These are phyloP conservation scores for Leccinellum rugosiceps DNA, from an alignment of 768 basidiomycete species.

Conservation along the genomic window DNA sequence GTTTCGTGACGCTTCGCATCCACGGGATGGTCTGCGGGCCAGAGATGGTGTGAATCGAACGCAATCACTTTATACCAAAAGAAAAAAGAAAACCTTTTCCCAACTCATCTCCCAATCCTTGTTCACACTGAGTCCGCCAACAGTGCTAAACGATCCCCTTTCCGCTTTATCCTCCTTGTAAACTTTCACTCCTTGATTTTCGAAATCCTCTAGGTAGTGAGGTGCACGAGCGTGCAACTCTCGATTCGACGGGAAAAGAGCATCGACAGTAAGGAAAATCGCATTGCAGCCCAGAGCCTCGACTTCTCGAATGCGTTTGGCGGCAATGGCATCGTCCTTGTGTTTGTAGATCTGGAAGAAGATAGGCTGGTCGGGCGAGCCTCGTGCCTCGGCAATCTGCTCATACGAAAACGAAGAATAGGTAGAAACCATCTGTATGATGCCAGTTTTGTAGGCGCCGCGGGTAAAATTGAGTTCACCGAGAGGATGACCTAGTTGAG, in stretches of 20 bases:
- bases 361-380: constrained; percentile 53
- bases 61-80: neutral
- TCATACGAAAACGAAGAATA: constrained; percentile 68
- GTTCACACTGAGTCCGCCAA: constrained; percentile 64
- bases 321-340: constrained; percentile 60
- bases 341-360: constrained; percentile 91
- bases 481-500: constrained; percentile 82
- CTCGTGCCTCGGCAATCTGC: constrained; percentile 56
- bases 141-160: constrained; percentile 52
- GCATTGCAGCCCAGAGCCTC: constrained; percentile 77
- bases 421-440: constrained; percentile 84
- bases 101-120: constrained; percentile 78
- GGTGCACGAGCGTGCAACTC: constrained; percentile 68
- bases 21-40: constrained; percentile 65
- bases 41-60: neutral
- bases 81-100: constrained; percentile 47
- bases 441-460: constrained; percentile 59
- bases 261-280: constrained; percentile 90
- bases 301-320: constrained; percentile 65
- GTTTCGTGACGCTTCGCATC: constrained; percentile 60
- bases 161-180: constrained; percentile 33
- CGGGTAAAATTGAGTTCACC: constrained; percentile 83
- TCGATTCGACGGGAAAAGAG: constrained; percentile 76
- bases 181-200: constrained; percentile 34
- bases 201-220: constrained; percentile 54